Percentiles rank a stretch among this genome's conserved stretches.
Evolutionary conservation across 2,329 filamentous ascomycete species (phyloP).

Genomic region (Clarireedia sp.): DNA sequence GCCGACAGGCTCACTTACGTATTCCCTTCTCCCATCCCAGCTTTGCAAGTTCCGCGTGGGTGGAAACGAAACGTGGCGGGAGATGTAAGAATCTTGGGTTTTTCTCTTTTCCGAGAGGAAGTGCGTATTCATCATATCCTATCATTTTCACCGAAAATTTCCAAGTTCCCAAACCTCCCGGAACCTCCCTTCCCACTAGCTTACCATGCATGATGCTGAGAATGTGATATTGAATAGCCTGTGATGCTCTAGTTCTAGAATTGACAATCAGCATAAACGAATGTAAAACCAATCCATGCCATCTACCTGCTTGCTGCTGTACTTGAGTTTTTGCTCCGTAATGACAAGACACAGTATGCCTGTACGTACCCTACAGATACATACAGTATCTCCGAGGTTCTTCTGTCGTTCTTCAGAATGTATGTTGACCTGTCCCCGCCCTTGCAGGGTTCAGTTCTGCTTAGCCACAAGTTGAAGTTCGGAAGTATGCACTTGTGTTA

Average conservation of each 20-base stretch:
- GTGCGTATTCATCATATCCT: not conserved
- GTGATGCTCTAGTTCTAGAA: not conserved
- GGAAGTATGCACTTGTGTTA: slow-evolving; percentile 6
- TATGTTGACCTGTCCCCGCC: not conserved
- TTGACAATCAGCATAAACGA: not conserved
- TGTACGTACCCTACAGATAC: too few species aligned
- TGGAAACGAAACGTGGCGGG: too few species aligned
- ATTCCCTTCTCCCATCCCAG: too few species aligned
- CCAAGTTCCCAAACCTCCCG: not conserved
- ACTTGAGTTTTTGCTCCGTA: not conserved
- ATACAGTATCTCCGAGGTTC: too few species aligned
- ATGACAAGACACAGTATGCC: not conserved
- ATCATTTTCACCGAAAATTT: not conserved
- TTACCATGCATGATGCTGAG: slow-evolving; percentile 5
- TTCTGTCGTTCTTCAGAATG: not conserved
- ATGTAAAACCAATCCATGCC: not conserved
- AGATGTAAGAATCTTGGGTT: too few species aligned
- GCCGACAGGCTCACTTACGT: too few species aligned
- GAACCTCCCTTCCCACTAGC: not conserved
- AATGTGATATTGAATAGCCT: slow-evolving; percentile 1
- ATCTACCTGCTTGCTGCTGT: not conserved
- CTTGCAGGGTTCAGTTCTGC: not conserved
- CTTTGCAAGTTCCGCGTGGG: too few species aligned
- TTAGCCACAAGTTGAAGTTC: not conserved
- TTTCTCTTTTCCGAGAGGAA: too few species aligned